Percentiles rank a stretch among this genome's conserved stretches.
phyloP scores from a whole-genome alignment of 1,284 basidiomycete species.

The Kalmanozyma brasiliensis region DNA sequence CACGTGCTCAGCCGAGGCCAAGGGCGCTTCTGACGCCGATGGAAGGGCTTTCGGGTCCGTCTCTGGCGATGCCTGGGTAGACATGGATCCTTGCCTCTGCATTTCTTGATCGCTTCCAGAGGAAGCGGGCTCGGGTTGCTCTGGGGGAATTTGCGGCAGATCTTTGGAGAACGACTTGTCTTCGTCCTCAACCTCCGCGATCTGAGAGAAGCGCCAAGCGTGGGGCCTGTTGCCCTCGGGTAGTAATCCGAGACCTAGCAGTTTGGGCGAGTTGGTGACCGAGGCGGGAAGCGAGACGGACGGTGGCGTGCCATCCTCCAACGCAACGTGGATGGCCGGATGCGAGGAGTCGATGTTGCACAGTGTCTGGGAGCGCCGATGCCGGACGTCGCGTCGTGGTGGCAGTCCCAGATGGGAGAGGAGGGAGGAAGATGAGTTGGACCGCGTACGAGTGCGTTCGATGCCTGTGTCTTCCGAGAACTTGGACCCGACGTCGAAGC shows the following conservation, averaged over 20 bases:
- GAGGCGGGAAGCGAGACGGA: slow-evolving; percentile 18
- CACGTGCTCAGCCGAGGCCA: background rate
- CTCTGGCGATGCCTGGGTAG: slow-evolving; percentile 1
- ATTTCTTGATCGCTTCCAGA: slow-evolving; percentile 31
- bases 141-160: slow-evolving; percentile 11
- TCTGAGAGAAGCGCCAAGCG: slow-evolving; percentile 43
- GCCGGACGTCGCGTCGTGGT: slow-evolving; percentile 17
- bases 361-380: slow-evolving; percentile 29
- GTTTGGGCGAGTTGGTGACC: slow-evolving; percentile 11
- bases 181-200: slow-evolving; percentile 45
- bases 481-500: slow-evolving; percentile 39
- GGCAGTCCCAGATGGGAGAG: slow-evolving; percentile 15
- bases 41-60: background rate
- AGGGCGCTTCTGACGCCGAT: background rate
- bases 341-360: slow-evolving; percentile 8
- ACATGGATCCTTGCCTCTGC: slow-evolving; percentile 5
- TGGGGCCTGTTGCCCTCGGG: slow-evolving; percentile 6
- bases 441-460: slow-evolving; percentile 23
- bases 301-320: slow-evolving; percentile 1
- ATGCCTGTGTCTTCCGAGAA: slow-evolving; percentile 1
- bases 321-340: background rate
- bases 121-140: slow-evolving; percentile 3
- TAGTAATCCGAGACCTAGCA: slow-evolving; percentile 25
- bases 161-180: slow-evolving; percentile 38
- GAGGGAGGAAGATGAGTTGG: slow-evolving; percentile 41